Evolutionary conservation across 139 green algal species (phyloP), one percentile per base, ranked within the genome.

Genomic region (Limnomonas spitsbergensis): DNA sequence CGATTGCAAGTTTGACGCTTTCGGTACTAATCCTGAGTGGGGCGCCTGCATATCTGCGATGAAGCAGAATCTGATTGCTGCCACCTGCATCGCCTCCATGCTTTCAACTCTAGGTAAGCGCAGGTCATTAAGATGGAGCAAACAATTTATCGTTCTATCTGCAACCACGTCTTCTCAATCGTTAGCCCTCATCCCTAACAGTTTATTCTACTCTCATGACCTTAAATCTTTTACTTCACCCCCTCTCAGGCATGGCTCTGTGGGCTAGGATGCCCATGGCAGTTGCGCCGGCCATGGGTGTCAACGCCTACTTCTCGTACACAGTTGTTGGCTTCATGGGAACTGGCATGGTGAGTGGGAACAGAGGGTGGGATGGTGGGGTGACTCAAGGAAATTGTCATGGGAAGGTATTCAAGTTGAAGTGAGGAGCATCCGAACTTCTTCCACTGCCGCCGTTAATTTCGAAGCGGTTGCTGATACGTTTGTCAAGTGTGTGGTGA

Each of bases 231-330:
- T 61, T 61, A 39, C 29, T 7, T 39, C 24, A 38, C 27, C 24
- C 66, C 29, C 24, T 20, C 9, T 35, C 36, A 75, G 38, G 66
- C n/a, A 82, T 82, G 77, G 38, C 69, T 3, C n/a, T 82, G 1
- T 1, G 72, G 2, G 77, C 77, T 1, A 34, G 77, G 32, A 82
- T 82, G 69, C 77, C 77, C 6, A 47, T 82, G 36, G 77, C 77
- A 1, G 77, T 82, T 34, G 92, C 91, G 0, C 91, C 92, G 0
- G 90, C 90, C 72, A 95, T 95, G 91, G 90, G 90, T 54, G 83
- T 91, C 66, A 94, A 94, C 69, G 90, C 90, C 9, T 95, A 90
- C 82, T 95, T 94, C 77, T 80, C 89, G 4, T 67, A 67, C 71
- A 78, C 26, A n/a, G 38, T 68, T 20, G 40, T 78, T 14, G 38